Conservation (phyloP, 176 grass and related monocot genomes). For the Carex cristatella region DNA sequence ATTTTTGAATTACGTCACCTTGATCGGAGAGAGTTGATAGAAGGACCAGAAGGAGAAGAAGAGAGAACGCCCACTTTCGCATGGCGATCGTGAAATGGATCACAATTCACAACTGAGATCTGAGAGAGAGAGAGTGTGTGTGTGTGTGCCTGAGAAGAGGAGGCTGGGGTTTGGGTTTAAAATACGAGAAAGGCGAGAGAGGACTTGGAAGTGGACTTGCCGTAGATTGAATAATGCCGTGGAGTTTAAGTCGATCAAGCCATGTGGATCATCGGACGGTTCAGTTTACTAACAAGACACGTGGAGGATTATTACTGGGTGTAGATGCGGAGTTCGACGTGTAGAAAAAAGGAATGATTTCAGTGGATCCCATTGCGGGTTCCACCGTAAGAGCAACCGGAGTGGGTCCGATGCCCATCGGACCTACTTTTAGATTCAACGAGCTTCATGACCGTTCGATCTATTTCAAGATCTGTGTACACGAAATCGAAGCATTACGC, state of each 20-base stretch:
- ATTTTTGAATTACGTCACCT: conserved; percentile 28
- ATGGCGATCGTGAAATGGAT: conserved; percentile 36
- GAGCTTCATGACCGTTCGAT: no score
- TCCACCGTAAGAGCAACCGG: neutral
- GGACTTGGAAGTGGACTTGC: conserved; percentile 10
- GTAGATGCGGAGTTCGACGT: conserved; percentile 24
- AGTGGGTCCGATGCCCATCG: no score
- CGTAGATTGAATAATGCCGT: neutral
- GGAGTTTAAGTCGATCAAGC: conserved; percentile 17
- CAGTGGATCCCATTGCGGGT: neutral
- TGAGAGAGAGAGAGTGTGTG: neutral
- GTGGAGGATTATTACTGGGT: conserved; percentile 30
- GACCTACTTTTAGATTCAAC: no score
- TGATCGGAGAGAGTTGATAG: conserved; percentile 67
- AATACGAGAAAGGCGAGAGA: neutral
- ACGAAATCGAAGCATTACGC: no score
- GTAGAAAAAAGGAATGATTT: conserved; percentile 12
- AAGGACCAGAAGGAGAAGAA: conserved; percentile 71
- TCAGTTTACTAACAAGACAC: accelerated
- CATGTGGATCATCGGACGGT: conserved; percentile 56
- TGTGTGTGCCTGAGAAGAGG: neutral
- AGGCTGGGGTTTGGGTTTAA: neutral
- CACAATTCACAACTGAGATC: conserved; percentile 13
- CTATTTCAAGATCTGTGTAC: no score
- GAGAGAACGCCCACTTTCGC: conserved; percentile 75